Conservation (phyloP, 2,329 filamentous ascomycete species). For the Triangularia setosa region DNA sequence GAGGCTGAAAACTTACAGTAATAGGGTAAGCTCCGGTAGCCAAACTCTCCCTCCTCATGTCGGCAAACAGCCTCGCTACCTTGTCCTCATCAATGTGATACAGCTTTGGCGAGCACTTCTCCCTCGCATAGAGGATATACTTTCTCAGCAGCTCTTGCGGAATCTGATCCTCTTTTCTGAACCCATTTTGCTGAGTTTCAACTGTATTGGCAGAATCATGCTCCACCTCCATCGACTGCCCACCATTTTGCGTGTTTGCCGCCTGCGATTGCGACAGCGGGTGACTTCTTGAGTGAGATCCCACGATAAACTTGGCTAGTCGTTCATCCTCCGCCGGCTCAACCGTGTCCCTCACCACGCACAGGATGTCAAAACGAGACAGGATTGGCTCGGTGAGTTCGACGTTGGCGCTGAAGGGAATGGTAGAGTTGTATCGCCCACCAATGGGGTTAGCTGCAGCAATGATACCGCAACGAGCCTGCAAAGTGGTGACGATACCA, state of each 20-base stretch:
- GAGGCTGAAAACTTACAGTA: conserved; percentile 62
- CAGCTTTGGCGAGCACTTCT: conserved; percentile 84
- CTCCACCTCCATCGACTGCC: conserved; percentile 61
- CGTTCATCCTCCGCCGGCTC: conserved; percentile 90
- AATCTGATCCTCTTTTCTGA: conserved; percentile 63
- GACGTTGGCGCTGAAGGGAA: conserved; percentile 94
- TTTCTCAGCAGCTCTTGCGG: conserved; percentile 88
- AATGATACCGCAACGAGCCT: conserved; percentile 93
- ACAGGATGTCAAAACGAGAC: conserved; percentile 96
- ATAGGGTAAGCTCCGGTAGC: conserved; percentile 97
- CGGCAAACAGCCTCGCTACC: conserved; percentile 85
- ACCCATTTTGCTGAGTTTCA: conserved; percentile 19
- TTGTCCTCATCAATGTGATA: conserved; percentile 99
- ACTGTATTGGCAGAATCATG: conserved; percentile 44
- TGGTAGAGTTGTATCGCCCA: conserved; percentile 92
- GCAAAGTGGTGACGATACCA: conserved; percentile 94
- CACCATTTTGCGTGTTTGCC: conserved; percentile 24
- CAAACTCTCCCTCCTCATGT: conserved; percentile 90
- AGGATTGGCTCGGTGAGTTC: conserved; percentile 95
- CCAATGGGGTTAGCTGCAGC: conserved; percentile 95
- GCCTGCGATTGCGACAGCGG: conserved; percentile 46
- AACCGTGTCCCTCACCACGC: conserved; percentile 92
- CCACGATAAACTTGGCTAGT: conserved; percentile 89
- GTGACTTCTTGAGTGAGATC: conserved; percentile 88
- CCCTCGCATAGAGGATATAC: conserved; percentile 92